These are phyloP conservation scores for Micractinium conductrix DNA, from an alignment of 139 green algal species.

Conservation along the genomic window DNA sequence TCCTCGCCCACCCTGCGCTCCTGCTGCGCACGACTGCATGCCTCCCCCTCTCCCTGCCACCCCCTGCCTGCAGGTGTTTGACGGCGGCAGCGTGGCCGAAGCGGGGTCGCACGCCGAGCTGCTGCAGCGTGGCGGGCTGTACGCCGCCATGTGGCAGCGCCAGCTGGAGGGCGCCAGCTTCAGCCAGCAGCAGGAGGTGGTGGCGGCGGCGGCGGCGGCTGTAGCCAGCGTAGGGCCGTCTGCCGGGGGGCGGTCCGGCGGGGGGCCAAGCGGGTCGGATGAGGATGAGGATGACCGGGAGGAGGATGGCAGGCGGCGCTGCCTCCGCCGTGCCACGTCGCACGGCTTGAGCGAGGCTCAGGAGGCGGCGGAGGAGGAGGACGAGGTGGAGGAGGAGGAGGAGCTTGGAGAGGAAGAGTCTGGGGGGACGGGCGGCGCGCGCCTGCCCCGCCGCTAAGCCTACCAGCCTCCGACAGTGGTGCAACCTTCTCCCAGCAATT, in stretches of 20 bases:
- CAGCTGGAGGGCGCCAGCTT: conserved; percentile 61
- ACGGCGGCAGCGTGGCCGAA: conserved; percentile 71
- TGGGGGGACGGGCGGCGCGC: too few relatives aligned
- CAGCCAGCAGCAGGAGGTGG: conserved; percentile 4
- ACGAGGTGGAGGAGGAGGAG: neutral
- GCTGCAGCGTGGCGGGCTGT: conserved; percentile 65
- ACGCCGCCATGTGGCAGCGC: conserved; percentile 78
- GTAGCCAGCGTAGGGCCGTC: neutral
- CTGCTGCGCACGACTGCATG: neutral
- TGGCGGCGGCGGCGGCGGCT: neutral
- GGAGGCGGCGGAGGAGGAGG: neutral
- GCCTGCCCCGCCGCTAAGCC: too few relatives aligned
- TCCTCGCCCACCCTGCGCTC: too few relatives aligned
- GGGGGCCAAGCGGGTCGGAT: too few relatives aligned
- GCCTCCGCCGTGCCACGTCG: conserved; percentile 9
- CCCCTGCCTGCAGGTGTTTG: conserved; percentile 27
- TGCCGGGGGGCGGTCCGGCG: neutral
- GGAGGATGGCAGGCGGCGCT: neutral
- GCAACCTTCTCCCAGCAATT: too few relatives aligned
- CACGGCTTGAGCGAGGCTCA: neutral
- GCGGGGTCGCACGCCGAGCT: conserved; percentile 81
- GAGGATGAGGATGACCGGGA: neutral
- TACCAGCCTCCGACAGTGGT: too few relatives aligned
- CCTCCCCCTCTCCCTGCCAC: too few relatives aligned
- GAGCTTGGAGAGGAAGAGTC: neutral